Base-by-base conservation (phyloP, 2,329 filamentous ascomycete genomes). In the Paecilomyces sp. region DNA sequence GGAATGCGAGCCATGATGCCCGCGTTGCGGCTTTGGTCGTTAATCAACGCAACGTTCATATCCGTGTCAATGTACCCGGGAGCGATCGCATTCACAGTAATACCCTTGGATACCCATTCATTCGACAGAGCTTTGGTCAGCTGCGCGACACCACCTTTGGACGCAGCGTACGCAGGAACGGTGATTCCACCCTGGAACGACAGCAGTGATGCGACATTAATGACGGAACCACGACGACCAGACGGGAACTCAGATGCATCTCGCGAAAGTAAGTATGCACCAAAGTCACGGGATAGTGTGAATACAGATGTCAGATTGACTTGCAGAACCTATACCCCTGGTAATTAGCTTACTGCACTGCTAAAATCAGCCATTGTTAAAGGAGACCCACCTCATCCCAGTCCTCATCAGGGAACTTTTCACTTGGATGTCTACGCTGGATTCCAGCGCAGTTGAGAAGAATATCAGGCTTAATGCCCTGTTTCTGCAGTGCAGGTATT, bases 31-130 rank as follows among this genome's bases (percentile, higher is more conserved):
- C 83, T 84, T 67, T 83, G 75, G 73, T 96, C 87, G 56, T 87
- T 83, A 52, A 96, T 84, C 69, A 97, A 75, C 2, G 91, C 92
- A 65, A 82, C 83, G 73, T 96, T 97, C 92, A 96, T 96, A 62
- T 96, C 92, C n/a, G 92, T 96, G 56, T 85, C 89, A 67, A 96
- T 90, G 74, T 96, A 96, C 0, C 92, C 92, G 0, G 92, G 92
- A 1, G 92, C 91, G 70, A 96, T 90, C 7, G 89, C 90, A 73
- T 96, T 96, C 50, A 96, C 91, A 0, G 84, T 90, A 62, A 96
- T 83, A 1, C 91, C 91, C 68, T 86, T 83, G n/a, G 80, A 74
- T 0, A 87, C 85, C 92, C 92, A 96, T 77, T 95, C 90, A 71
- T 96, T 96, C 54, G 87, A 86, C 60, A 96, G 80, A 28, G 88